These are phyloP conservation scores for Phoma sp. DNA, from an alignment of 2,329 filamentous ascomycete genomes.

Conservation along the genomic window DNA sequence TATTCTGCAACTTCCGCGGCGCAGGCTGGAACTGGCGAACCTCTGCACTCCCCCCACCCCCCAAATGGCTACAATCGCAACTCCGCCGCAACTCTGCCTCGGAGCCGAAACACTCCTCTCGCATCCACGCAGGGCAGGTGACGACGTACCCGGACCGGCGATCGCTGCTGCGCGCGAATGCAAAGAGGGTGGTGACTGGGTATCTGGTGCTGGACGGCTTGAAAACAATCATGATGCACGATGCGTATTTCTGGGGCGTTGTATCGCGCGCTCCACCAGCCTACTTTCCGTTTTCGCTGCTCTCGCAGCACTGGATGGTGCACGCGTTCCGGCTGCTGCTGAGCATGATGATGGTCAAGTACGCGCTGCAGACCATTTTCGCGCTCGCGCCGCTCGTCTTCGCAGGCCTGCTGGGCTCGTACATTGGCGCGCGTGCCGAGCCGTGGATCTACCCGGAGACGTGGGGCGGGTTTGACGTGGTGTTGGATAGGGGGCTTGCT, in stretches of 20 bases:
- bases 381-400: conserved; percentile 67
- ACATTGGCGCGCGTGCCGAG: conserved; percentile 66
- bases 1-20: conserved; percentile 65
- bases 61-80: conserved; percentile 49
- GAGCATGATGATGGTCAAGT: conserved; percentile 63
- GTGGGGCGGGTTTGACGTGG: conserved; percentile 60
- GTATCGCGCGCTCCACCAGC: conserved; percentile 50
- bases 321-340: conserved; percentile 64
- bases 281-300: conserved; percentile 53
- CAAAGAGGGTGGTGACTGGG: conserved; percentile 55
- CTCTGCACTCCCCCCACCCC: conserved; percentile 55
- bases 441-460: conserved; percentile 67
- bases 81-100: conserved; percentile 38
- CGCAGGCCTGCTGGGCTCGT: conserved; percentile 62
- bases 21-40: conserved; percentile 66
- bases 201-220: conserved; percentile 75
- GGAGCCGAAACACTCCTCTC: conserved; percentile 29
- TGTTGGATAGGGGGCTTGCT: conserved; percentile 73
- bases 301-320: conserved; percentile 55
- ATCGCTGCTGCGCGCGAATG: conserved; percentile 43
- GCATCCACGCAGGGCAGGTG: conserved; percentile 43
- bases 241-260: conserved; percentile 76
- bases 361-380: conserved; percentile 67
- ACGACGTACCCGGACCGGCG: conserved; percentile 43
- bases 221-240: conserved; percentile 72